Evolutionary conservation across 2,329 filamentous ascomycete species (phyloP), one percentile per base, ranked within the genome.

Genomic region (Capronia epimyces): DNA sequence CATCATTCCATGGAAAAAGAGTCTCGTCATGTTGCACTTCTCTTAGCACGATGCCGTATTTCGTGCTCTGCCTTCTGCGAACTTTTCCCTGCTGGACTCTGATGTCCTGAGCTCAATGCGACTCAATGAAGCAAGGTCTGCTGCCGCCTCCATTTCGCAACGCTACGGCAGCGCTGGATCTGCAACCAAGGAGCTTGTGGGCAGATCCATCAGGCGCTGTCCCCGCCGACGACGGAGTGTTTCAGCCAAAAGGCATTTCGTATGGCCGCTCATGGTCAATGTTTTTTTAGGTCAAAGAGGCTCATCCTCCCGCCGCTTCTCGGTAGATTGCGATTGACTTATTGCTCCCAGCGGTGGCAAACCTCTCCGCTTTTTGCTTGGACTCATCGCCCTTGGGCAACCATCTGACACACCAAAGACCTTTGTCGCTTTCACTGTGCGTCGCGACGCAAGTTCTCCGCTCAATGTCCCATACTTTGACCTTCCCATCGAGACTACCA

Each of bases 381-480:
- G 52, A 50, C 12, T 24, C 79, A 69, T 74, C 63, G 3, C 70
- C 69, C 71, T 86, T 89, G 9, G 86, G 86, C 53, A 95, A 69
- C 89, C 89, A 95, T 63, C 82, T 84, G 22, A 90, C 87, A 48
- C 82, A 81, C 86, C 90, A 96, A 2, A 97, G 66, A 0, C 83
- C 80, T 69, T 87, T 86, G 57, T 91, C 90, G 4, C 87, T 89
- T 72, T 97, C 90, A 51, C 85, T 90, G 66, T 95, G 89, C 8
- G 93, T 98, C 10, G 91, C 89, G 39, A 98, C 93, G 65, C 93
- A 97, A 3, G 78, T 77, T 50, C 82, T 80, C 27, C 83, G 80
- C 62, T 95, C 89, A 52, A 96, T 80, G 24, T 88, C 91, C 93
- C 93, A 98, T 24, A 97, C 87, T 70, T 95, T 96, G 54, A 87